A percentile compares a stretch with the other conserved stretches of the same genome.
phyloP scores from a whole-genome alignment of 345 rosid genomes.

The Citrus sinensis region DVS_A1.0 CM039169.1:32233001-32233500 shows the following conservation, averaged over 20 bases:
- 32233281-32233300: neutral
- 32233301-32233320: neutral
- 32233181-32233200: conserved; percentile 48
- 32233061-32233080: conserved; percentile 36
- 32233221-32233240: conserved; percentile 41
- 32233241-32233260: conserved; percentile 1
- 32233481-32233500: neutral
- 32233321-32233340: neutral
- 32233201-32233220: conserved; percentile 45
- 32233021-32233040: conserved; percentile 36
- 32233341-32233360: conserved; percentile 32
- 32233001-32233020: conserved; percentile 55
- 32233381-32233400: conserved; percentile 89
- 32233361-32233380: conserved; percentile 76
- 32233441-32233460: conserved; percentile 40
- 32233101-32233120: neutral
- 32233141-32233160: conserved; percentile 52
- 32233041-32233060: conserved; percentile 39
- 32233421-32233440: conserved; percentile 85
- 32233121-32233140: neutral
- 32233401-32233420: conserved; percentile 71
- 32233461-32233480: conserved; percentile 10
- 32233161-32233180: conserved; percentile 42
- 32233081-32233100: conserved; percentile 3
- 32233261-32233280: neutral